A percentile compares a stretch with the other conserved stretches of the same genome.
These are phyloP conservation scores for Phytophthora palmivora DNA, from an alignment of 352 stramenopile species.

Conservation along the genomic window DNA sequence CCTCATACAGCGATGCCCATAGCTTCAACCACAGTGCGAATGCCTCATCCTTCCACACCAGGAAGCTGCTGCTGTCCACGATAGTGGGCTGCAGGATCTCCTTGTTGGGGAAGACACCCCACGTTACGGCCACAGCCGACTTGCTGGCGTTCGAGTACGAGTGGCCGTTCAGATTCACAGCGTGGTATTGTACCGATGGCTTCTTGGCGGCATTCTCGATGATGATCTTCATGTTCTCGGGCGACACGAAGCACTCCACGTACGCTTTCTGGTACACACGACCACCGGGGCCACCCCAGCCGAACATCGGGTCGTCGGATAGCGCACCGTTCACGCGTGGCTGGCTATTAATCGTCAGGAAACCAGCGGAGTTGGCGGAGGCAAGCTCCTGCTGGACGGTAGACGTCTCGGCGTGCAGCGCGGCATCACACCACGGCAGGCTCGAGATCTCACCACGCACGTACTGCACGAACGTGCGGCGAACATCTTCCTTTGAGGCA, in stretches of 20 bases:
- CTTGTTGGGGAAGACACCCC: constrained; percentile 98
- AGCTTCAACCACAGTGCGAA: constrained; percentile 97
- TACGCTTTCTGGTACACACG: constrained; percentile 99
- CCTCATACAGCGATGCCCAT: constrained; percentile 97
- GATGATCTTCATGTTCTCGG: constrained; percentile 91
- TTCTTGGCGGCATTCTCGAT: constrained; percentile 89
- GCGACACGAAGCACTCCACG: constrained; percentile 98
- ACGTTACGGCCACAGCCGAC: constrained; percentile 96
- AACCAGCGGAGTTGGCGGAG: constrained; percentile 83
- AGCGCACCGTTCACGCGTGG: constrained; percentile 91
- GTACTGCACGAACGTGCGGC: constrained; percentile 96
- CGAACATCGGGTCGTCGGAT: constrained; percentile 94
- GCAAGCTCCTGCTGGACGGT: constrained; percentile 85
- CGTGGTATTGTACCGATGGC: constrained; percentile 90
- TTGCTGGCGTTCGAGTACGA: constrained; percentile 92
- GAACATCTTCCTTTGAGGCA: constrained; percentile 91
- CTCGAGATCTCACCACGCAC: constrained; percentile 95
- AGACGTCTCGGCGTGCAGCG: constrained; percentile 94
- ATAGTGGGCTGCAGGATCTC: constrained; percentile 97
- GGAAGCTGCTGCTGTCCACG: constrained; percentile 97
- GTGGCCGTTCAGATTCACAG: constrained; percentile 90
- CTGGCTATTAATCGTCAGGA: constrained; percentile 98
- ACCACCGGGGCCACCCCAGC: constrained; percentile 96
- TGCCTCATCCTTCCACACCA: constrained; percentile 97
- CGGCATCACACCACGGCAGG: constrained; percentile 97